Evolutionary conservation across 495 filamentous ascomycete genomes (phyloP).

Genomic region (Aspergillus saccharolyticus): DNA sequence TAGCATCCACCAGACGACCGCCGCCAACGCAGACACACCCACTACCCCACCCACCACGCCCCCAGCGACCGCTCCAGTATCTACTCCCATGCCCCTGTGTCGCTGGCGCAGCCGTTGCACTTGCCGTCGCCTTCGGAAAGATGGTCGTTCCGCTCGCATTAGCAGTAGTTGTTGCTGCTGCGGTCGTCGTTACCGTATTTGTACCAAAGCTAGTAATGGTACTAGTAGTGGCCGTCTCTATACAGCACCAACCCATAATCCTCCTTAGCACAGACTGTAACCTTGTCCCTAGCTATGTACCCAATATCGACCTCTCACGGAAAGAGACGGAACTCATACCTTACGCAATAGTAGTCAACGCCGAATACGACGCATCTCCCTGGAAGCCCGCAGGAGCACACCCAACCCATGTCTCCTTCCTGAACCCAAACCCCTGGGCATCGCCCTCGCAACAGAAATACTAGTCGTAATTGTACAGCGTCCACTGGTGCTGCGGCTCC

Average conservation of each 20-base stretch:
- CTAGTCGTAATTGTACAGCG: constrained; percentile 12
- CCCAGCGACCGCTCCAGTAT: constrained; percentile 13
- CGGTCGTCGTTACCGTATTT: background rate
- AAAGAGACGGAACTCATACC: constrained; percentile 5
- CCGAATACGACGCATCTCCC: background rate
- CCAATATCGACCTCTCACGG: too few relatives aligned
- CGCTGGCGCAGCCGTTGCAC: background rate
- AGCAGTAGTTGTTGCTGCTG: too few relatives aligned
- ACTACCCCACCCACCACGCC: constrained; percentile 15
- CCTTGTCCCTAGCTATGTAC: too few relatives aligned
- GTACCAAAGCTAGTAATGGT: background rate
- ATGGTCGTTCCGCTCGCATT: background rate
- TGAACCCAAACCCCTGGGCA: constrained; percentile 10
- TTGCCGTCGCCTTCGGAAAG: background rate
- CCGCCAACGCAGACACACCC: constrained; percentile 6
- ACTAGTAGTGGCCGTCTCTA: background rate
- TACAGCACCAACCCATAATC: background rate
- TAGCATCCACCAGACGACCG: constrained; percentile 4
- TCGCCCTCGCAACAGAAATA: constrained; percentile 15
- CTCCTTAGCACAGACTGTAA: background rate
- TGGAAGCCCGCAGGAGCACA: background rate
- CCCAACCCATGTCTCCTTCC: constrained; percentile 3
- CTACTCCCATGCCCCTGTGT: background rate
- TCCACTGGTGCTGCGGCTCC: constrained; percentile 5
- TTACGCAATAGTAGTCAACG: background rate